Base-by-base conservation (phyloP, 1,139 yeast species). In the Geotrichum klebahnii region DNA sequence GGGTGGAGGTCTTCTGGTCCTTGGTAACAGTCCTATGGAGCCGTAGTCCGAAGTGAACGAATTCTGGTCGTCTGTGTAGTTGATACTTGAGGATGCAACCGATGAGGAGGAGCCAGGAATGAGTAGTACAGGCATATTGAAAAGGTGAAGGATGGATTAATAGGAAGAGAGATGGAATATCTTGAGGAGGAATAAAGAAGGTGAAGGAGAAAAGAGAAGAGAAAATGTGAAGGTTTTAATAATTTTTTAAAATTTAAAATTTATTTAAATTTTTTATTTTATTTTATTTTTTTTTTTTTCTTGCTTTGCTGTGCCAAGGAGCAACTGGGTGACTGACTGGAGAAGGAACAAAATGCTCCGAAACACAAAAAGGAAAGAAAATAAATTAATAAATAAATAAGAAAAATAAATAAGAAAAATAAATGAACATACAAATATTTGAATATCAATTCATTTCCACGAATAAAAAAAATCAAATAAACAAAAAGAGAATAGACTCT, bases 1-100 rank as follows among this genome's bases (percentile, higher is more conserved):
- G 5, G 57, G 54, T 6, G 44, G 36, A 3, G 58, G 58, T 14
- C 58, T 45, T 5, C 44, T 31, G n/a, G 55, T 44, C 19, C 51
- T 47, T 4, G 57, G 56, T 23, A 53, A 28, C n/a, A 26, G 31
- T 10, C 37, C 42, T 10, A 44, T 40, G 6, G 48, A 45, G 34
- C 48, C 48, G 12, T 12, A 49, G 16, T 49, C 52, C 3, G 48
- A 42, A 14, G 48, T 33, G 22, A 14, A 44, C 19, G 48, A 44
- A 24, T 17, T 14, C 33, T 49, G 52, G 17, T 48, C 51, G 20
- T 48, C 48, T 10, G 37, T n/a, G 19, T 31, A n/a, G 38, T 24
- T 34, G 20, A 44, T 20, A 10, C 35, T 39, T 1, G 48, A 24
- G 4, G 48, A 37, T 6, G 44, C 33, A 19, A 38, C 37, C 16